A percentile compares a stretch with the other conserved stretches of the same genome.
Evolutionary conservation across 441 rosid genomes (phyloP).

Genomic region (Corymbia citriodora): DNA sequence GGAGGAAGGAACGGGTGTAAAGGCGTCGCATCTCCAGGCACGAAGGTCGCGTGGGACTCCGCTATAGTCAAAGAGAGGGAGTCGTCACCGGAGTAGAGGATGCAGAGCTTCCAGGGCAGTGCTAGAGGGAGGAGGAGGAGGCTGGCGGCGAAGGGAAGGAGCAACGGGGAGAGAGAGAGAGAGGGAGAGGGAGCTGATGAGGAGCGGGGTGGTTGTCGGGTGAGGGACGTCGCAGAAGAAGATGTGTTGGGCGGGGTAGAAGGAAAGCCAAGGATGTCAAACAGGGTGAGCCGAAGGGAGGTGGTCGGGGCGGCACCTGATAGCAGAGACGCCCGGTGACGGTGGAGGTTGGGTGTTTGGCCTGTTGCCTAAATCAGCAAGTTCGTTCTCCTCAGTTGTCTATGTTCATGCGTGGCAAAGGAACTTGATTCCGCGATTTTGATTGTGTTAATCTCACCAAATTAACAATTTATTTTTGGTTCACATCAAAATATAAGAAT

Average conservation of each 20-base stretch:
- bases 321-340: constrained; percentile 15
- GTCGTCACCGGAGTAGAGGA: constrained; percentile 8
- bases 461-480: no score
- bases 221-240: constrained; percentile 30
- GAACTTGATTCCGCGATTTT: background rate
- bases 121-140: constrained; percentile 19
- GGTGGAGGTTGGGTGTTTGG: background rate
- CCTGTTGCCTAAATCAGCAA: background rate
- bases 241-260: constrained; percentile 18
- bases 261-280: constrained; percentile 41
- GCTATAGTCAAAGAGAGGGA: constrained; percentile 17
- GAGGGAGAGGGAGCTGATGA: constrained; percentile 19
- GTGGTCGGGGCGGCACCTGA: constrained; percentile 6
- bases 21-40: constrained; percentile 5
- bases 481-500: no score
- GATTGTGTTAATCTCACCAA: background rate
- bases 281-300: constrained; percentile 33
- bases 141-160: constrained; percentile 27
- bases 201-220: constrained; percentile 13
- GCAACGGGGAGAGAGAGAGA: constrained; percentile 21
- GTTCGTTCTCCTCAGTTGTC: background rate
- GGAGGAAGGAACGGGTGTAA: constrained; percentile 18
- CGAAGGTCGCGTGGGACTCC: constrained; percentile 16
- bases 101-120: constrained; percentile 16
- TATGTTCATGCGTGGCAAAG: background rate